phyloP scores from a whole-genome alignment of 2,329 filamentous ascomycete genomes.

The Trichoderma afroharzianum region DNA sequence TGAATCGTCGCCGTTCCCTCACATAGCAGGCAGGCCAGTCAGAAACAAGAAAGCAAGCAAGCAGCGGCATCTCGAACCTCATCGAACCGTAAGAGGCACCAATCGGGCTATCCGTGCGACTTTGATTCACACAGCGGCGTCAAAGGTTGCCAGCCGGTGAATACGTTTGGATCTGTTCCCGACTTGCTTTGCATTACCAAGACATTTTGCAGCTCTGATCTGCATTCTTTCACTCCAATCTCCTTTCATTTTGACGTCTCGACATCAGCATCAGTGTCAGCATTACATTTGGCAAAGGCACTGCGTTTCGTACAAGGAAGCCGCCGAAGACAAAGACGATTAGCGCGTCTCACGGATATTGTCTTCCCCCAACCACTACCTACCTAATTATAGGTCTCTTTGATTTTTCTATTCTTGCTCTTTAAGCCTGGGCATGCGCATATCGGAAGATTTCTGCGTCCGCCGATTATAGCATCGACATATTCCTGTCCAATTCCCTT shows the following conservation, averaged over 20 bases:
- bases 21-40: neutral
- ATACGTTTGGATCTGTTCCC: neutral
- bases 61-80: neutral
- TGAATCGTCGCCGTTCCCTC: neutral
- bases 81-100: neutral
- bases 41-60: neutral
- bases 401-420: neutral
- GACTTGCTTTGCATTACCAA: neutral
- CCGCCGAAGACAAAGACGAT: neutral
- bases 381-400: neutral
- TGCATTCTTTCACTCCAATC: neutral
- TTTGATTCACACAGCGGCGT: neutral
- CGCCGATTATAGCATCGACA: neutral
- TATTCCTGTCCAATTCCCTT: neutral
- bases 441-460: neutral
- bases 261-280: neutral
- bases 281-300: neutral
- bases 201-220: neutral
- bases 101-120: neutral
- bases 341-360: neutral
- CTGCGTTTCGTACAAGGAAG: neutral
- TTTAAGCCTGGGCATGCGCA: neutral
- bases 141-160: neutral
- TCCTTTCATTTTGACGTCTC: neutral
- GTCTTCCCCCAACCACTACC: neutral